Percentiles rank a stretch among this genome's conserved stretches.
These are phyloP conservation scores for Lagenaria siceraria DNA, from an alignment of 306 rosid genomes.

Conservation along the genomic window DNA sequence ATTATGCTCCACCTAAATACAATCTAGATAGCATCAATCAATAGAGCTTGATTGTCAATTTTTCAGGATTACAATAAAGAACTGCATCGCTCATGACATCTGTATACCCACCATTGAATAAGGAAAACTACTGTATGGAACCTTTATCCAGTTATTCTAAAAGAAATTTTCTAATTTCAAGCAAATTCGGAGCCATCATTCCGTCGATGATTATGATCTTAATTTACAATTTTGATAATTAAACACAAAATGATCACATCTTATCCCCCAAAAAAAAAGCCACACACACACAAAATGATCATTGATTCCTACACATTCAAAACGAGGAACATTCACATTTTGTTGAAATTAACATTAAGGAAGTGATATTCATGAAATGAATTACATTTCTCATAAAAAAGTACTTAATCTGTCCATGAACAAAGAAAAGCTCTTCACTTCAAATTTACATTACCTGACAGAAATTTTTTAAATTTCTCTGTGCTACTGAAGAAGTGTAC, in stretches of 20 bases:
- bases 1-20: not conserved
- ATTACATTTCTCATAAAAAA: not conserved
- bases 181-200: not conserved
- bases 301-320: not conserved
- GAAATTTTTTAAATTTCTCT: constrained; percentile 59
- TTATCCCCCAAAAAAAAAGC: no score
- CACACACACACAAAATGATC: not conserved
- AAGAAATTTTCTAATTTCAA: not conserved
- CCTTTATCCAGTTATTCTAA: not conserved
- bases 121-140: not conserved
- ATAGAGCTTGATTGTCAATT: not conserved
- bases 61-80: not conserved
- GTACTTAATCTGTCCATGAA: not conserved
- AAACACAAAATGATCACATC: not conserved
- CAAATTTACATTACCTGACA: constrained; percentile 43
- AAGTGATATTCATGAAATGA: not conserved
- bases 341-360: not conserved
- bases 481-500: constrained; percentile 66
- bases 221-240: not conserved
- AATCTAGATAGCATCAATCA: not conserved
- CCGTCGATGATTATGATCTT: not conserved
- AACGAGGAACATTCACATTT: not conserved
- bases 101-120: not conserved
- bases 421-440: not conserved
- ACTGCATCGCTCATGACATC: not conserved